Evolutionary conservation across 129 eudicot genomes (phyloP).

Genomic region (Helichrysum umbraculigerum): DNA sequence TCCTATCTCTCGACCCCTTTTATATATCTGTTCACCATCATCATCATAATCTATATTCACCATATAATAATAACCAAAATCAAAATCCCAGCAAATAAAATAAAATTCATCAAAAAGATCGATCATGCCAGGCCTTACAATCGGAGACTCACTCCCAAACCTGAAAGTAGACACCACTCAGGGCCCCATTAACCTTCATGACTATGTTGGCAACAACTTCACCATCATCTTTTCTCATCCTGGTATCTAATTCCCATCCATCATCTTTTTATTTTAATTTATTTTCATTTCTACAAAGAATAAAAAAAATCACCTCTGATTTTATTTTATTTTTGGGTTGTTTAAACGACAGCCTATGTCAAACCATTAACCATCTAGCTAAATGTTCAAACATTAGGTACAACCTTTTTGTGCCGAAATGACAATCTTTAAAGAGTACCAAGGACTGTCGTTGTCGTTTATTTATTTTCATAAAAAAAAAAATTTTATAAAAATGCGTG

Average conservation of each 20-base stretch:
- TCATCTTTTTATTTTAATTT: too few relatives aligned
- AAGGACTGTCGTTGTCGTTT: neutral
- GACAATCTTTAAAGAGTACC: too few relatives aligned
- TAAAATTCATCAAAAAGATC: neutral
- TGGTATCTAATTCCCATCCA: slow-evolving; percentile 35
- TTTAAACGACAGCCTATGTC: too few relatives aligned
- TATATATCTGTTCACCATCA: neutral
- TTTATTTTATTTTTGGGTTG: too few relatives aligned
- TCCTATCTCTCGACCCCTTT: slow-evolving; percentile 11
- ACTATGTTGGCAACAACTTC: slow-evolving; percentile 57
- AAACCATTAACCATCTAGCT: too few relatives aligned
- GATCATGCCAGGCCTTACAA: slow-evolving; percentile 80
- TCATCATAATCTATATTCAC: too few relatives aligned
- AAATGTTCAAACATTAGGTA: too few relatives aligned
- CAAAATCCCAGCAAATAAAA: neutral
- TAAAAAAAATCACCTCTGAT: too few relatives aligned
- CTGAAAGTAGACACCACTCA: slow-evolving; percentile 71
- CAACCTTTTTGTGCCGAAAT: too few relatives aligned
- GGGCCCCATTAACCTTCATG: slow-evolving; percentile 71
- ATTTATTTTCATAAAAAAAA: too few relatives aligned
- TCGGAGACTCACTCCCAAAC: slow-evolving; percentile 80
- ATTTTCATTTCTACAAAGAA: neutral
- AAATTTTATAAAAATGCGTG: too few relatives aligned
- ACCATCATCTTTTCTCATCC: slow-evolving; percentile 92
- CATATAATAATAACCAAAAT: too few relatives aligned